Percentiles rank a stretch among this genome's conserved stretches.
Conservation (phyloP, 257 asterid species). For the Plectranthus barbatus region DNA sequence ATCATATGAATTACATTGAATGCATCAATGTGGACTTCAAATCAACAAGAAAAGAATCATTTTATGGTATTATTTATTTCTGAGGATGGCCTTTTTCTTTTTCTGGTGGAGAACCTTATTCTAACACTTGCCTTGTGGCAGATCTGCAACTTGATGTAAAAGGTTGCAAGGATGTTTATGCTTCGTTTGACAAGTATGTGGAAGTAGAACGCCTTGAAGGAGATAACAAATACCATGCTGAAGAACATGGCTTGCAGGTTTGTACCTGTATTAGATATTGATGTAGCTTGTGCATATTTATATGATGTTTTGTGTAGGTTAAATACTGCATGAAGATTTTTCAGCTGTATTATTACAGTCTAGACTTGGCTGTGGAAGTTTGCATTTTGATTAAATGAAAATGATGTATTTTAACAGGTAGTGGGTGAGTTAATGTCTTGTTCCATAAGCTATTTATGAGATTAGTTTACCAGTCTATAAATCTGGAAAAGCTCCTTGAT, state of each 20-base stretch:
- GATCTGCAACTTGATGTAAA: conserved; percentile 91
- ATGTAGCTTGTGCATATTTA: background rate
- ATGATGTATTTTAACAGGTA: background rate
- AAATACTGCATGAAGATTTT: background rate
- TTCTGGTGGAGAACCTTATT: conserved; percentile 7
- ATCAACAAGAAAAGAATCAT: conserved; percentile 84
- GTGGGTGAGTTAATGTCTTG: conserved; percentile 2
- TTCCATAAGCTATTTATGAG: background rate
- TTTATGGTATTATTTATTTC: conserved; percentile 52
- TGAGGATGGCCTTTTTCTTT: background rate
- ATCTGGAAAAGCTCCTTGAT: background rate
- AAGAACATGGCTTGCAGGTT: conserved; percentile 85
- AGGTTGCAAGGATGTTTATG: conserved; percentile 81
- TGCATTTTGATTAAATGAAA: conserved; percentile 12
- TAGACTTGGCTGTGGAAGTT: conserved; percentile 7
- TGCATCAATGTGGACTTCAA: conserved; percentile 83
- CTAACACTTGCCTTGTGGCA: conserved; percentile 25
- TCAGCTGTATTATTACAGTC: conserved; percentile 9
- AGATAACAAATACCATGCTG: conserved; percentile 83
- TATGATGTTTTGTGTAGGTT: conserved; percentile 5
- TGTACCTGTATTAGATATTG: conserved; percentile 4
- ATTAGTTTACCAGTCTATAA: background rate
- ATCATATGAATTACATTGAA: conserved; percentile 78
- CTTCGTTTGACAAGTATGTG: conserved; percentile 79
- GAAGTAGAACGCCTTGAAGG: conserved; percentile 92